Percentiles rank a stretch among this genome's conserved stretches.
These are phyloP conservation scores for Terfezia boudieri DNA, from an alignment of 495 filamentous ascomycete genomes.

Conservation along the genomic window DNA sequence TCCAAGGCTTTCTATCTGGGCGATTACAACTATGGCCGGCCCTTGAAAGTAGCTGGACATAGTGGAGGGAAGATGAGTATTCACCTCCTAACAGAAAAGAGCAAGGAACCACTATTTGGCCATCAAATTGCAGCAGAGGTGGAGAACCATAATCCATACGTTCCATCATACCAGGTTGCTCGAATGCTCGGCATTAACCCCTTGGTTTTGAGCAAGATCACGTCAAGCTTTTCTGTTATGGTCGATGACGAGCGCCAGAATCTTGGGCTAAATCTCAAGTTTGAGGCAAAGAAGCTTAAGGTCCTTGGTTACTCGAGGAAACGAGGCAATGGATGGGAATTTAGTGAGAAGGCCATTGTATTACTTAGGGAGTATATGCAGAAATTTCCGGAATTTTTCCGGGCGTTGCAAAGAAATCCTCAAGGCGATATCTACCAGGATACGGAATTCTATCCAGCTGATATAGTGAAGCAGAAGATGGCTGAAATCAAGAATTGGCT, in stretches of 20 bases:
- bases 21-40: constrained; percentile 79
- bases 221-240: constrained; percentile 68
- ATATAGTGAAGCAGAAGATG: constrained; percentile 35
- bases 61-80: constrained; percentile 50
- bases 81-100: constrained; percentile 32
- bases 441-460: constrained; percentile 65
- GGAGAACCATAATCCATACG: constrained; percentile 48
- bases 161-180: constrained; percentile 68
- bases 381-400: constrained; percentile 85
- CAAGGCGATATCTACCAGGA: constrained; percentile 52
- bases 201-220: constrained; percentile 82
- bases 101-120: constrained; percentile 62
- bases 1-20: constrained; percentile 86
- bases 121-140: constrained; percentile 42
- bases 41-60: constrained; percentile 61
- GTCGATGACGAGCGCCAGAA: constrained; percentile 60
- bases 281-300: constrained; percentile 84
- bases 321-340: constrained; percentile 75
- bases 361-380: constrained; percentile 76
- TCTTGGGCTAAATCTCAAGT: constrained; percentile 87
- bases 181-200: constrained; percentile 60
- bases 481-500: constrained; percentile 85
- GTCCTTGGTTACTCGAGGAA: constrained; percentile 88
- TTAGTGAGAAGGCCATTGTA: constrained; percentile 60
- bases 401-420: constrained; percentile 55